Conservation (phyloP, 352 stramenopile species). For the Phytophthora agathidicida region DNA sequence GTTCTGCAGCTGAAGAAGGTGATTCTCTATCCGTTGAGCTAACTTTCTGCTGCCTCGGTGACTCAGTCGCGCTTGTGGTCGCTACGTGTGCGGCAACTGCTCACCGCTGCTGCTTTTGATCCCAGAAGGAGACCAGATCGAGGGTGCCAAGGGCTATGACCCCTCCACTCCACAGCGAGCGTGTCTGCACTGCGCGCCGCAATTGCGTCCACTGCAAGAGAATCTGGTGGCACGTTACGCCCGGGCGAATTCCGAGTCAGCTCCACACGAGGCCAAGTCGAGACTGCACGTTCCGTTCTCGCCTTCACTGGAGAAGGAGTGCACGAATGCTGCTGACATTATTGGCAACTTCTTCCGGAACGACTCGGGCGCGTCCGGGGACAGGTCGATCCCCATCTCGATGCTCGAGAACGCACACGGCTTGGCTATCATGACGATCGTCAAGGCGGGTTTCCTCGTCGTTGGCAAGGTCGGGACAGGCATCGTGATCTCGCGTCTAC, state of each 20-base stretch:
- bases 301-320: conserved; percentile 59
- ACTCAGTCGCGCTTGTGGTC: conserved; percentile 55
- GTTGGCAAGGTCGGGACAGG: conserved; percentile 67
- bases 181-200: conserved; percentile 58
- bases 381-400: conserved; percentile 52
- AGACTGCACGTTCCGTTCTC: conserved; percentile 64
- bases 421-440: conserved; percentile 60
- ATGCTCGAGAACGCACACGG: conserved; percentile 61
- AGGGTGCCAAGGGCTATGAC: conserved; percentile 56
- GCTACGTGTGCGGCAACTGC: conserved; percentile 62
- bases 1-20: not conserved
- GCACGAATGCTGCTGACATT: conserved; percentile 67
- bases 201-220: conserved; percentile 52
- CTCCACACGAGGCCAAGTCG: conserved; percentile 42
- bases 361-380: conserved; percentile 48
- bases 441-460: conserved; percentile 63
- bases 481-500: conserved; percentile 81
- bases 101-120: conserved; percentile 65
- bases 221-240: conserved; percentile 53
- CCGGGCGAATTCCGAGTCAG: conserved; percentile 48
- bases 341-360: conserved; percentile 72
- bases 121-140: conserved; percentile 51
- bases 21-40: no score
- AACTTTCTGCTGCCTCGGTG: conserved; percentile 1
- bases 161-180: conserved; percentile 60